phyloP scores from a whole-genome alignment of 2,329 filamentous ascomycete species.

The Colletotrichum costaricense region DNA sequence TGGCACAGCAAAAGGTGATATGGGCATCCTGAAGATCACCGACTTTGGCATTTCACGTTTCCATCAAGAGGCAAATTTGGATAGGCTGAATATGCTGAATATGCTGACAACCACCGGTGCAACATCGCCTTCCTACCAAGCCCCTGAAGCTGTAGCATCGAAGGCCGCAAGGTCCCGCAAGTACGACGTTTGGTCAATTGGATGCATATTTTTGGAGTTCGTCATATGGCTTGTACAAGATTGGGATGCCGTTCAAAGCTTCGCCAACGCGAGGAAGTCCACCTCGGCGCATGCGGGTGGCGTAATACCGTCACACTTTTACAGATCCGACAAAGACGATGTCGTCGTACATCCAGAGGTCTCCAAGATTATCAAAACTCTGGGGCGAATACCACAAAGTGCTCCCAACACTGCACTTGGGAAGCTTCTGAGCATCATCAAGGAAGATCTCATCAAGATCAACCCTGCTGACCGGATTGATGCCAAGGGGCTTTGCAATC shows the following conservation, averaged over 20 bases:
- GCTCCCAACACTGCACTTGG: neutral
- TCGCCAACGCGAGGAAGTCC: neutral
- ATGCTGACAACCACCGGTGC: neutral
- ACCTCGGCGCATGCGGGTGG: neutral
- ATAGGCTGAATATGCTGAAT: neutral
- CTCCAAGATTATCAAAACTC: neutral
- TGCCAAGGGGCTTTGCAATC: neutral
- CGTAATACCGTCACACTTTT: neutral
- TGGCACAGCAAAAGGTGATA: neutral
- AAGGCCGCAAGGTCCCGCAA: slow-evolving; percentile 23
- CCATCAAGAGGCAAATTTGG: neutral
- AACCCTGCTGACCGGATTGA: neutral
- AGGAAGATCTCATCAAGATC: neutral
- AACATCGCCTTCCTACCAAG: neutral
- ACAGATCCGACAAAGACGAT: neutral
- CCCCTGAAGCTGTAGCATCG: neutral
- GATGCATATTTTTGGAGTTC: slow-evolving; percentile 41
- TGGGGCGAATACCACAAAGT: neutral
- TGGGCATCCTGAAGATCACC: neutral
- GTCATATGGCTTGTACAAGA: slow-evolving; percentile 36
- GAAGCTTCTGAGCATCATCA: neutral
- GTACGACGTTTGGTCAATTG: slow-evolving; percentile 42
- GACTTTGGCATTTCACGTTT: neutral
- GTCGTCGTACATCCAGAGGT: neutral
- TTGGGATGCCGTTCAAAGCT: neutral